Evolutionary conservation across 805 yeast species (phyloP), one percentile per base, ranked within the genome.

Genomic region (Huiozyma sinensis): DNA sequence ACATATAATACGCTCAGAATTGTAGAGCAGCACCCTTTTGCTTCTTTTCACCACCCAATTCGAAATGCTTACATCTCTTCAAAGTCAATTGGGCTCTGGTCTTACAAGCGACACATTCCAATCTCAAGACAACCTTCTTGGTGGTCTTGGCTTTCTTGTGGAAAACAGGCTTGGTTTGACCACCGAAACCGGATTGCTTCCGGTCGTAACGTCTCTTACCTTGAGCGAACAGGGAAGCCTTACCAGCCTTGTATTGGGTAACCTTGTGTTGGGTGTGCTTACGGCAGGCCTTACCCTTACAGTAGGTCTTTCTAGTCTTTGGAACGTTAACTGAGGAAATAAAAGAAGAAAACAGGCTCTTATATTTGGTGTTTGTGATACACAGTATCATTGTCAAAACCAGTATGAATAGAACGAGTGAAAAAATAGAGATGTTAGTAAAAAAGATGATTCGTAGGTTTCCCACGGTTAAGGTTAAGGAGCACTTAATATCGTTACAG

Each of bases 141-240:
- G 98, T 92, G 64, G 97, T 92, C 88, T 92, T 92, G 67, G 98
- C 98, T 77, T 92, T 92, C 86, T 92, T 92, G 85, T 88, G 97
- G 97, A 92, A 92, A 77, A 92, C 83, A 71, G 82, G 98, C 81
- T 88, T 92, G 77, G 98, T 92, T 80, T 92, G 99, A 86, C 99
- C 99, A 86, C 99, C 99, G 78, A 81, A 92, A 88, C 98, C 98
- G 67, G 84, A 71, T 80, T 92, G 98, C 77, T 92, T 92, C 78
- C 99, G 95, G 90, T 92, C 98, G 80, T 92, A 92, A 81, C 99
- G 89, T 82, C 99, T 88, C 90, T 94, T 92, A 83, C 99, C 99
- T 79, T 92, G 97, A 64, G 97, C 96, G 70, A 81, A 88, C 67
- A 89, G 82, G 58, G 97, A 90, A 72, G 98, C 97, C 81, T 92